Conservation (phyloP, 805 yeast genomes). For the Lipomyces yamadae region DNA sequence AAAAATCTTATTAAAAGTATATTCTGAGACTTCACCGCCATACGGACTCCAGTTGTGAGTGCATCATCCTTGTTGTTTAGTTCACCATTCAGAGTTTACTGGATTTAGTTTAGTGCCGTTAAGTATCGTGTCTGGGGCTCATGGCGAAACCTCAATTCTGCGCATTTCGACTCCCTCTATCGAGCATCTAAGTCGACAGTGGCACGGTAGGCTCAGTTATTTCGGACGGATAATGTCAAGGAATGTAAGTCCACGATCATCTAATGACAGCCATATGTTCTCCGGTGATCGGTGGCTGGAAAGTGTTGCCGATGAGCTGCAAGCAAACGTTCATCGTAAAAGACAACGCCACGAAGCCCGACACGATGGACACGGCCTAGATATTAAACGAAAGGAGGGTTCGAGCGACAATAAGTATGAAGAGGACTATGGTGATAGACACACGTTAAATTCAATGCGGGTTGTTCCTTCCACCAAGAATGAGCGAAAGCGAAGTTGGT, state of each 20-base stretch:
- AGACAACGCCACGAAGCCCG: background rate
- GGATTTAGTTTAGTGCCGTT: no score
- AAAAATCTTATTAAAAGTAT: no score
- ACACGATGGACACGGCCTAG: no score
- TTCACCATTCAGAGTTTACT: no score
- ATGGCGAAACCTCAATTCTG: no score
- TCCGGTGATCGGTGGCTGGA: slow-evolving; percentile 16
- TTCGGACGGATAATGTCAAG: background rate
- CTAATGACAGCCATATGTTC: slow-evolving; percentile 4
- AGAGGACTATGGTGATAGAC: background rate
- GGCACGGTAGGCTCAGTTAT: background rate
- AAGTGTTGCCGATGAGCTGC: slow-evolving; percentile 10
- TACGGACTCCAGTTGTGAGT: no score
- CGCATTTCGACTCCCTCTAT: no score
- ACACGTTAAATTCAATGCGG: background rate
- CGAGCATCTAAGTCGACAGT: no score
- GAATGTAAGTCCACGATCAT: background rate
- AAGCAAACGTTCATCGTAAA: background rate
- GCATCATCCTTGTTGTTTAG: no score
- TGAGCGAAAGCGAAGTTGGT: background rate
- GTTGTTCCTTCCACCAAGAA: background rate
- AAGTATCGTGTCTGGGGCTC: no score
- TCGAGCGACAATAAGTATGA: background rate
- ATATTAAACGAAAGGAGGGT: background rate
- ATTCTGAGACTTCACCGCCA: no score